Evolutionary conservation across 2,329 filamentous ascomycete genomes (phyloP).

Genomic region (Aspergillus proliferans): DNA sequence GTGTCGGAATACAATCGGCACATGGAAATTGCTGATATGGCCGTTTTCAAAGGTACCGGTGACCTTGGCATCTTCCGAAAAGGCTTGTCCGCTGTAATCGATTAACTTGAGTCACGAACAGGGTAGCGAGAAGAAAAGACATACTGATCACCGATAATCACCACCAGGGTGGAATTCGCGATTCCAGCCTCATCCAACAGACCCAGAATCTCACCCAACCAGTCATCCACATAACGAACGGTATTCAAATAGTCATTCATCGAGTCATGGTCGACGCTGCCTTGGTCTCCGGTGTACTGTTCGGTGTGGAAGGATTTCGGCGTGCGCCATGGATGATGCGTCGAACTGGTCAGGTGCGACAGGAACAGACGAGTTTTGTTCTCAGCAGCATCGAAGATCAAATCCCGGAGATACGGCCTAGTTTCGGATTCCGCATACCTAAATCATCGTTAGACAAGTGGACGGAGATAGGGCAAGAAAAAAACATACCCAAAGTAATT

Average conservation of each 20-base stretch:
- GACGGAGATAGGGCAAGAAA: not conserved
- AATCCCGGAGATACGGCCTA: slow-evolving; percentile 29
- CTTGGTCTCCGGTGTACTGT: slow-evolving; percentile 19
- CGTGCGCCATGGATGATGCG: slow-evolving; percentile 40
- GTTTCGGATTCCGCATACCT: slow-evolving; percentile 36
- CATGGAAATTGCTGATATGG: slow-evolving; percentile 41
- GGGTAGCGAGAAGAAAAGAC: not conserved
- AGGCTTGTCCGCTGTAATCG: slow-evolving; percentile 32
- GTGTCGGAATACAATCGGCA: slow-evolving; percentile 42
- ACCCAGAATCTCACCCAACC: slow-evolving; percentile 38
- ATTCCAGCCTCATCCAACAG: slow-evolving; percentile 41
- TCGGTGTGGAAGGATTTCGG: slow-evolving; percentile 26
- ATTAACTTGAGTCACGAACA: slow-evolving; percentile 1
- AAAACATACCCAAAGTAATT: slow-evolving; percentile 43
- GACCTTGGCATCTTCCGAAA: slow-evolving; percentile 36
- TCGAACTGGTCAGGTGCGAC: slow-evolving; percentile 29
- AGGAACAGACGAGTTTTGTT: slow-evolving; percentile 28
- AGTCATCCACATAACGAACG: slow-evolving; percentile 39
- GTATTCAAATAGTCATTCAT: slow-evolving; percentile 43
- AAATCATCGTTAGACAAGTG: not conserved
- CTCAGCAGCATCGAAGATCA: slow-evolving; percentile 23
- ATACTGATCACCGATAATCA: slow-evolving; percentile 42
- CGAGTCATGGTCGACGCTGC: slow-evolving; percentile 23
- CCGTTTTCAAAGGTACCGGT: slow-evolving; percentile 42
- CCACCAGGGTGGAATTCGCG: slow-evolving; percentile 41